Percentiles rank a stretch among this genome's conserved stretches.
Evolutionary conservation across 163 green algal species (phyloP).

Genomic region (Chlorella variabilis): DNA sequence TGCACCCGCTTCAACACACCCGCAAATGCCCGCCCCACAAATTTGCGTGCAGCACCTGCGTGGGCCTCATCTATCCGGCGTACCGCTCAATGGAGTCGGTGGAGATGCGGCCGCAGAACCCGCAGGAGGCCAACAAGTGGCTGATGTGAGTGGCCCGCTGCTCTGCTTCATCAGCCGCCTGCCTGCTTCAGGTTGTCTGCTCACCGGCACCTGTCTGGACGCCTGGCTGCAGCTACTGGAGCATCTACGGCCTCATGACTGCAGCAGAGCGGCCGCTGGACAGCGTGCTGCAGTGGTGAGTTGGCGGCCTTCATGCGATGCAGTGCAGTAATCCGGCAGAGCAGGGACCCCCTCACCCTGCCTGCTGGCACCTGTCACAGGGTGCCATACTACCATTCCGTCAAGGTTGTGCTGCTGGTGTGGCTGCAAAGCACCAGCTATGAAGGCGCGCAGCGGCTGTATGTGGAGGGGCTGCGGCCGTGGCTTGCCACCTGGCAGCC

Average conservation of each 20-base stretch:
- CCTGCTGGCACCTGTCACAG: slow-evolving; percentile 10
- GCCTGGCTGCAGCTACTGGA: slow-evolving; percentile 33
- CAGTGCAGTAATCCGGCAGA: too few species aligned
- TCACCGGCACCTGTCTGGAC: neutral
- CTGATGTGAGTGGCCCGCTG: slow-evolving; percentile 12
- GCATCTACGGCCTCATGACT: slow-evolving; percentile 33
- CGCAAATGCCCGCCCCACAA: too few species aligned
- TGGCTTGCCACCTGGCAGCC: slow-evolving; percentile 17
- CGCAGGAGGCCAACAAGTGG: slow-evolving; percentile 15
- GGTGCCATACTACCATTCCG: slow-evolving; percentile 51
- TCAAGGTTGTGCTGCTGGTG: slow-evolving; percentile 56
- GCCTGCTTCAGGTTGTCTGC: too few species aligned
- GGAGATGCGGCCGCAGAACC: slow-evolving; percentile 18
- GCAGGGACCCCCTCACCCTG: too few species aligned
- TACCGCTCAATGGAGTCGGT: slow-evolving; percentile 49
- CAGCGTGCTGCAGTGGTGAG: slow-evolving; percentile 35
- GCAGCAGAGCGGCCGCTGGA: slow-evolving; percentile 36
- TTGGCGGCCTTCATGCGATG: neutral
- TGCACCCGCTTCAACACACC: too few species aligned
- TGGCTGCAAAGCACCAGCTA: slow-evolving; percentile 51
- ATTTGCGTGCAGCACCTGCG: slow-evolving; percentile 32
- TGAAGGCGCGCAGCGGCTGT: slow-evolving; percentile 29
- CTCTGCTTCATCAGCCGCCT: too few species aligned
- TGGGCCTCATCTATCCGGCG: slow-evolving; percentile 47
- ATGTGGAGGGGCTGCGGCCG: slow-evolving; percentile 9